Evolutionary conservation across 192 early-diverging fungal species (phyloP).

Genomic region (Phlyctochytrium bullatum): DNA sequence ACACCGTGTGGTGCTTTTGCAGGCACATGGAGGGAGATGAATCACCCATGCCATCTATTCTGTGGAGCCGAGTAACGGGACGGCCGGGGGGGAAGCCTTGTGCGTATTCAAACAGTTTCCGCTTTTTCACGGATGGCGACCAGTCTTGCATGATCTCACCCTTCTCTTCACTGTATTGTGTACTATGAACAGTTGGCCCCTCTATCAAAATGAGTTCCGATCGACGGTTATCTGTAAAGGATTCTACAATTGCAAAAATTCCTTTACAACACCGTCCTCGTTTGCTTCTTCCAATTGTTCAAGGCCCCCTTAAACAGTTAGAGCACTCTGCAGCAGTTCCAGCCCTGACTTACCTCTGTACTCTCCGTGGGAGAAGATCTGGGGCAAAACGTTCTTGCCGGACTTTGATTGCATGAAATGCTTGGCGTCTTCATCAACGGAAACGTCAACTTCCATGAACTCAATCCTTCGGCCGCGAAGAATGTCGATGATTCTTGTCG

Average conservation of each 20-base stretch:
- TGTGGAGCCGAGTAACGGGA: too few relatives aligned
- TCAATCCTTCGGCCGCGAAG: constrained; percentile 33
- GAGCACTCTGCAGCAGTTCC: background rate
- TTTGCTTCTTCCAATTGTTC: constrained; percentile 45
- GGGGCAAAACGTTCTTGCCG: constrained; percentile 42
- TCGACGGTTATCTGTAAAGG: too few relatives aligned
- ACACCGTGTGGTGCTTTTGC: too few relatives aligned
- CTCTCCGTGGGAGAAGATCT: constrained; percentile 49
- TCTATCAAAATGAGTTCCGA: too few relatives aligned
- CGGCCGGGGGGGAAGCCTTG: too few relatives aligned
- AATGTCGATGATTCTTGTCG: constrained; percentile 39
- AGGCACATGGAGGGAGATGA: too few relatives aligned
- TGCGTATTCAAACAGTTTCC: too few relatives aligned
- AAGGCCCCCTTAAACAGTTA: constrained; percentile 9
- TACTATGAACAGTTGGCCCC: too few relatives aligned
- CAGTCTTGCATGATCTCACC: too few relatives aligned
- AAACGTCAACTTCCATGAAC: constrained; percentile 38
- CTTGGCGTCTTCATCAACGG: constrained; percentile 44
- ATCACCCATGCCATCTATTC: too few relatives aligned
- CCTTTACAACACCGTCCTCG: constrained; percentile 28
- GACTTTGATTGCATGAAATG: constrained; percentile 39
- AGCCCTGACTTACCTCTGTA: constrained; percentile 35
- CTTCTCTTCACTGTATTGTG: too few relatives aligned
- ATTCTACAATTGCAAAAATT: constrained; percentile 26
- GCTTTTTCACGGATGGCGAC: too few relatives aligned